Conservation (phyloP, 768 basidiomycete genomes). For the Phanerochaete carnosa region DNA sequence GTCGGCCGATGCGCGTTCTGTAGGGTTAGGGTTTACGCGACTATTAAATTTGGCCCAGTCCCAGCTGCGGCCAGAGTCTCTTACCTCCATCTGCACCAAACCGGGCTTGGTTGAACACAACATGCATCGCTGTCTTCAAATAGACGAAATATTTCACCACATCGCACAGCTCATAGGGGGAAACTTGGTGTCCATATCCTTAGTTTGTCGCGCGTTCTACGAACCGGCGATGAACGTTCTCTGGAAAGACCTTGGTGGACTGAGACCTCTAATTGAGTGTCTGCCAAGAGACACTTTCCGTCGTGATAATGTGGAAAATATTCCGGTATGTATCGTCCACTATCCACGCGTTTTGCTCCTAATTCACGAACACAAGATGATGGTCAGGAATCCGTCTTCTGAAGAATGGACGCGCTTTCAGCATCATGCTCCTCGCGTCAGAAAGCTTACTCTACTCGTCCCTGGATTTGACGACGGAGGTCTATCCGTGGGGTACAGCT, state of each 20-base stretch:
- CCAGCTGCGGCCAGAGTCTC: no score
- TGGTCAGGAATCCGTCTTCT: not conserved
- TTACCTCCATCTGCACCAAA: no score
- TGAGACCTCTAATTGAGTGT: constrained; percentile 56
- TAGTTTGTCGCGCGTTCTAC: constrained; percentile 62
- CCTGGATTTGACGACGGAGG: not conserved
- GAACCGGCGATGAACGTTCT: constrained; percentile 63
- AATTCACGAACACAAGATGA: not conserved
- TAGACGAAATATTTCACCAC: not conserved
- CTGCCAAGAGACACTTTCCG: not conserved
- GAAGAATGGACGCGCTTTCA: not conserved
- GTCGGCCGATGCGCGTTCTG: not conserved
- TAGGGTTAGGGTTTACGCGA: not conserved
- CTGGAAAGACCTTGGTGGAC: constrained; percentile 71
- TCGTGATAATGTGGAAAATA: not conserved
- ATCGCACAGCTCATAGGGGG: not conserved
- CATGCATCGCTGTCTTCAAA: not conserved
- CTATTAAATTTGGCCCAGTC: not conserved
- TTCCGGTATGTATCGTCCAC: not conserved
- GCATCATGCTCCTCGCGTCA: not conserved
- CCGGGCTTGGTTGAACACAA: no score
- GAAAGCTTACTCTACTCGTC: not conserved
- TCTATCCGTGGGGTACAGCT: not conserved
- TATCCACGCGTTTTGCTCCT: not conserved
- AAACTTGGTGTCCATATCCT: constrained; percentile 27